Conservation (phyloP, 139 green algal species). For the Chlorella ohadii region DNA sequence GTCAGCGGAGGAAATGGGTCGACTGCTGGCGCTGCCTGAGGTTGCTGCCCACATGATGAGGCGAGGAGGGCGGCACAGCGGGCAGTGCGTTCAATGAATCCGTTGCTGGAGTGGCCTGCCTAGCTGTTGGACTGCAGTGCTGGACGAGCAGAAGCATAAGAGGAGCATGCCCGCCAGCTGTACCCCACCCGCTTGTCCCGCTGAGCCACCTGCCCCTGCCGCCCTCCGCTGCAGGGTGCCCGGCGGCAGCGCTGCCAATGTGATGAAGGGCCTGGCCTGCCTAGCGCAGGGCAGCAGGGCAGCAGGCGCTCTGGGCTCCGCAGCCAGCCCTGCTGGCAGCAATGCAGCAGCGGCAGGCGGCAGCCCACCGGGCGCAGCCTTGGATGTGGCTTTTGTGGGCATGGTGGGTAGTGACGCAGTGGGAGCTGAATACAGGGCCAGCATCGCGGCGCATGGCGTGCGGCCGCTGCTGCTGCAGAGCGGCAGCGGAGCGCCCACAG, state of each 20-base stretch:
- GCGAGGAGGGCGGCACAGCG: neutral
- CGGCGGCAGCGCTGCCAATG: slow-evolving; percentile 87
- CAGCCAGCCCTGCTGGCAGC: neutral
- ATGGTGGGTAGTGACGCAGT: slow-evolving; percentile 76
- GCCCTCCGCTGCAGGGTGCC: slow-evolving; percentile 49
- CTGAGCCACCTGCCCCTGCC: neutral
- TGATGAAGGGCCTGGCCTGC: slow-evolving; percentile 56
- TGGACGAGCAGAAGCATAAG: no score
- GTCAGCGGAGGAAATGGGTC: slow-evolving; percentile 20
- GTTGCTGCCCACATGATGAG: slow-evolving; percentile 7
- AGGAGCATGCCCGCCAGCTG: no score
- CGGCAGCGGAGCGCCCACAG: slow-evolving; percentile 47
- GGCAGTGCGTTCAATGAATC: no score
- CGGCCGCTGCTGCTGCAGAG: slow-evolving; percentile 61
- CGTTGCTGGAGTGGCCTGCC: no score
- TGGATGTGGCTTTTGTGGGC: slow-evolving; percentile 56
- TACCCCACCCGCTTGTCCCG: no score
- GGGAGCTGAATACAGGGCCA: slow-evolving; percentile 59
- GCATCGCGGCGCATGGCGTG: slow-evolving; percentile 64
- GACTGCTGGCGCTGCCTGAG: slow-evolving; percentile 36
- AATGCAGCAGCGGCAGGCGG: neutral
- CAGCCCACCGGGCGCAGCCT: neutral
- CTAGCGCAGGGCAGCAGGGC: neutral
- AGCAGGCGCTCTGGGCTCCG: neutral
- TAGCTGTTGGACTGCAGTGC: no score